Evolutionary conservation across 2,329 filamentous ascomycete genomes (phyloP).

Genomic region (Cytospora chrysosperma): DNA sequence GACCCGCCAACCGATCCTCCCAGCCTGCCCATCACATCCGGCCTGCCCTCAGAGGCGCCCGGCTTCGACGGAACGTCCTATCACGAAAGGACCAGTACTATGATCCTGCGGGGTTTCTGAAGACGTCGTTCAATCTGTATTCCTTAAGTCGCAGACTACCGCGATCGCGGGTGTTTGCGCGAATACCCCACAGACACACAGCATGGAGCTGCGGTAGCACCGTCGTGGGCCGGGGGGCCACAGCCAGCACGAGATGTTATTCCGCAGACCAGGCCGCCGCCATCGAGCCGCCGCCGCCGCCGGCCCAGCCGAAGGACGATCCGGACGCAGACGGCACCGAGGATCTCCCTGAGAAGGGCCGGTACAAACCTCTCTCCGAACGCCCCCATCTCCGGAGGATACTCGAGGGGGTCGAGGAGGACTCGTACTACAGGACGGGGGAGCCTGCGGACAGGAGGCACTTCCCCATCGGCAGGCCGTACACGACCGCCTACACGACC

Average conservation of each 20-base stretch:
- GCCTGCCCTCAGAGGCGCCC: constrained; percentile 2
- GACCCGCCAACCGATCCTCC: background rate
- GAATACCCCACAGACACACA: constrained; percentile 39
- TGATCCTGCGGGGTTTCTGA: constrained; percentile 26
- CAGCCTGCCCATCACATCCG: background rate
- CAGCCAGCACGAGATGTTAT: constrained; percentile 22
- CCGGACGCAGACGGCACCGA: constrained; percentile 7
- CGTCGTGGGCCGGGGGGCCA: constrained; percentile 43
- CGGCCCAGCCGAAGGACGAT: constrained; percentile 10
- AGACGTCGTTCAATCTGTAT: constrained; percentile 44
- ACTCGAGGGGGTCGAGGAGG: constrained; percentile 20
- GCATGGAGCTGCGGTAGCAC: constrained; percentile 42
- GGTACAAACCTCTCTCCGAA: constrained; percentile 16
- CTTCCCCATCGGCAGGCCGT: constrained; percentile 13
- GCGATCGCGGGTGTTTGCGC: constrained; percentile 43
- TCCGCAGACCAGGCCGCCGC: constrained; percentile 23
- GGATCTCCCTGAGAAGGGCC: constrained; percentile 12
- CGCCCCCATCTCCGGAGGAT: constrained; percentile 6
- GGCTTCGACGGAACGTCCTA: constrained; percentile 1
- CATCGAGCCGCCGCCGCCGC: constrained; percentile 16
- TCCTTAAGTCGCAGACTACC: constrained; percentile 38
- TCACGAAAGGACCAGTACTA: constrained; percentile 27
- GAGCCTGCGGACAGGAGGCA: background rate
- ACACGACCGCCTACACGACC: constrained; percentile 1
- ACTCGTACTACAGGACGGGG: constrained; percentile 4